Conservation (phyloP, 2,329 filamentous ascomycete species). For the Gremmenia infestans region DNA sequence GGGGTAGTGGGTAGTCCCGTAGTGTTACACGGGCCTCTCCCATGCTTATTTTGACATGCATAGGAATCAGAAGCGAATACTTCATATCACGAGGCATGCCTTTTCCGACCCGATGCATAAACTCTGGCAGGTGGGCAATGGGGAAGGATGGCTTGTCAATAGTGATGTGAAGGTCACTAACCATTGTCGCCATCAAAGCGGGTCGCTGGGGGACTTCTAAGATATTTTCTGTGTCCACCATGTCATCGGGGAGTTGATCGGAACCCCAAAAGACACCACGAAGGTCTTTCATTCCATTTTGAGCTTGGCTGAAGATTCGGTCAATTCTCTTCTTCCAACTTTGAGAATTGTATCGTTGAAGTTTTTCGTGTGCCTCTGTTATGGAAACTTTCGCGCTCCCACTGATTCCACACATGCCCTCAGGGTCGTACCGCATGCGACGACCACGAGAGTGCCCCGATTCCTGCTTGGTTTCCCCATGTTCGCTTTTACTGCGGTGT, state of each 20-base stretch:
- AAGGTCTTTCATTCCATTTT: conserved; percentile 70
- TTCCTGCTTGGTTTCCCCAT: conserved; percentile 12
- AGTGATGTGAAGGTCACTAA: conserved; percentile 78
- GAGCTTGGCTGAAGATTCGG: conserved; percentile 63
- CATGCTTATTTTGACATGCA: conserved; percentile 85
- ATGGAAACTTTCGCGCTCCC: conserved; percentile 67
- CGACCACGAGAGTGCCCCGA: conserved; percentile 33
- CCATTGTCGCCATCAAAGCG: conserved; percentile 71
- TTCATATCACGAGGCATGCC: conserved; percentile 90
- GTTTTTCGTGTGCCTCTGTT: conserved; percentile 67
- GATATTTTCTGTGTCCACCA: conserved; percentile 78
- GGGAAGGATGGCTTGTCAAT: conserved; percentile 94
- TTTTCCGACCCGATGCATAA: conserved; percentile 87
- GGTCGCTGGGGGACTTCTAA: conserved; percentile 81
- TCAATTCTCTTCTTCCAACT: conserved; percentile 94
- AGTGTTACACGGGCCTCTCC: conserved; percentile 82
- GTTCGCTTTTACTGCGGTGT: conserved; percentile 32
- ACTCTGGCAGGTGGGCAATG: conserved; percentile 72
- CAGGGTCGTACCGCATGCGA: conserved; percentile 70
- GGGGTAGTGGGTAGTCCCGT: conserved; percentile 87
- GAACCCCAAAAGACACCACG: conserved; percentile 76
- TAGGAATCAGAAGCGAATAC: conserved; percentile 83
- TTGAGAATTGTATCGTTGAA: conserved; percentile 77
- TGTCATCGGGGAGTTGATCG: conserved; percentile 74
- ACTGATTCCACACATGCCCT: conserved; percentile 67